A percentile compares a stretch with the other conserved stretches of the same genome.
These are phyloP conservation scores for Didymella pomorum DNA, from an alignment of 2,329 filamentous ascomycete genomes.

Conservation along the genomic window DNA sequence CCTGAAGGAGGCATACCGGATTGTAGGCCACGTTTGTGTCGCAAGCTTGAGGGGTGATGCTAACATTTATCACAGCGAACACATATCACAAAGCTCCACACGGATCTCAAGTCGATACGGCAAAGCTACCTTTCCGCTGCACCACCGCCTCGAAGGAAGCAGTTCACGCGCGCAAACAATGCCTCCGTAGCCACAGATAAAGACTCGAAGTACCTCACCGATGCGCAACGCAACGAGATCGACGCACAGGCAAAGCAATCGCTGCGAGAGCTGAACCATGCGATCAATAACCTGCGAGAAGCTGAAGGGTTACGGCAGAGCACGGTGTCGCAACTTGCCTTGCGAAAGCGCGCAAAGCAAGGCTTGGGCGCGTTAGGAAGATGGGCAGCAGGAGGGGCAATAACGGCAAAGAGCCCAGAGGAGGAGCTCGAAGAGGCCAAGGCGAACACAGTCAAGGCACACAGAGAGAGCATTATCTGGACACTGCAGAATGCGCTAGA, in stretches of 20 bases:
- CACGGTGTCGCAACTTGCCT: slow-evolving; percentile 73
- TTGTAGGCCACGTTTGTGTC: slow-evolving; percentile 65
- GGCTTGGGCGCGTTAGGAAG: slow-evolving; percentile 73
- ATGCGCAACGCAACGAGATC: slow-evolving; percentile 83
- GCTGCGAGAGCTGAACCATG: slow-evolving; percentile 82
- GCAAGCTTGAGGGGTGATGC: slow-evolving; percentile 23
- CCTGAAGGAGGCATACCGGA: slow-evolving; percentile 90
- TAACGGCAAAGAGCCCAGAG: slow-evolving; percentile 66
- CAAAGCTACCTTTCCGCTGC: slow-evolving; percentile 90
- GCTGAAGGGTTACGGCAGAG: slow-evolving; percentile 83
- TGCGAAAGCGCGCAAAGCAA: slow-evolving; percentile 70
- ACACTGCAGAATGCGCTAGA: slow-evolving; percentile 79
- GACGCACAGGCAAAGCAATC: slow-evolving; percentile 87
- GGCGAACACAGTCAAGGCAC: slow-evolving; percentile 70
- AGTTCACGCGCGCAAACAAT: slow-evolving; percentile 53
- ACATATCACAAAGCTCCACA: slow-evolving; percentile 81
- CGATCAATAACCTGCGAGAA: slow-evolving; percentile 80
- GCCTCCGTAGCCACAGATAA: slow-evolving; percentile 52
- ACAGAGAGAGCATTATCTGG: slow-evolving; percentile 85
- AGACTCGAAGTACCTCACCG: slow-evolving; percentile 69
- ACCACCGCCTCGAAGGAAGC: slow-evolving; percentile 63
- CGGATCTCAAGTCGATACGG: slow-evolving; percentile 82
- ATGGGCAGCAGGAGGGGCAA: slow-evolving; percentile 67
- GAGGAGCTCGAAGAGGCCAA: slow-evolving; percentile 76
- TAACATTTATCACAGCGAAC: slow-evolving; percentile 68